Evolutionary conservation across 164 flowering plant species (phyloP).

Genomic region (Brasenia schreberi): DNA sequence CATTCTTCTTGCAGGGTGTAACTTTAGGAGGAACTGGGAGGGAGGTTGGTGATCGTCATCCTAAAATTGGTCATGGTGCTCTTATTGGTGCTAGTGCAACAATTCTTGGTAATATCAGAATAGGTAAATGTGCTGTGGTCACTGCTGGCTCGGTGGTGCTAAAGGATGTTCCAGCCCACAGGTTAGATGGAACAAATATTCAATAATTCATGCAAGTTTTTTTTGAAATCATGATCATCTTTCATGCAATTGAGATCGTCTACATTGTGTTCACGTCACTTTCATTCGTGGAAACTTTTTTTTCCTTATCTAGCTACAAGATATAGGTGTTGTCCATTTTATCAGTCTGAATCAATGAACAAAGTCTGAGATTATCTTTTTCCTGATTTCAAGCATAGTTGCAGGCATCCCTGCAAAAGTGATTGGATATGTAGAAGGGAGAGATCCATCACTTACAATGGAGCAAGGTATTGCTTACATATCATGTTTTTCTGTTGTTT

Average conservation of each 20-base stretch:
- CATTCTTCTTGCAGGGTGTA: constrained; percentile 37
- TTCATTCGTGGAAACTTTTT: background rate
- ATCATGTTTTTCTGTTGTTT: background rate
- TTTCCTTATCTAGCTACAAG: too few species aligned
- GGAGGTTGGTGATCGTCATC: constrained; percentile 71
- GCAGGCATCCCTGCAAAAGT: constrained; percentile 75
- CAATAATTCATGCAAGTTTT: background rate
- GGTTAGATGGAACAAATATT: constrained; percentile 22
- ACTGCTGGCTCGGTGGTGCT: constrained; percentile 84
- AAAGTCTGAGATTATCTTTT: background rate
- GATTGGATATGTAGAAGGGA: constrained; percentile 51
- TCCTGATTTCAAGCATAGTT: constrained; percentile 40
- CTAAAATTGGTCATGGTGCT: constrained; percentile 64
- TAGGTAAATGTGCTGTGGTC: constrained; percentile 83
- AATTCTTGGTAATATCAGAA: constrained; percentile 67
- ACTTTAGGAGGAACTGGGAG: constrained; percentile 80
- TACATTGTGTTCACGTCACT: background rate
- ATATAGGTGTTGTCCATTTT: too few species aligned
- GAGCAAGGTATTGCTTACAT: constrained; percentile 50
- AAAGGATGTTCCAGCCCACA: constrained; percentile 57
- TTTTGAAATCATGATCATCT: background rate
- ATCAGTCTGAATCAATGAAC: too few species aligned
- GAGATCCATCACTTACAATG: constrained; percentile 77
- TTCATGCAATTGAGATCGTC: background rate
- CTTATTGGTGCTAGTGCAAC: constrained; percentile 58